These are phyloP conservation scores for Aschersonia sp. DNA, from an alignment of 2,329 filamentous ascomycete species.

Conservation along the genomic window DNA sequence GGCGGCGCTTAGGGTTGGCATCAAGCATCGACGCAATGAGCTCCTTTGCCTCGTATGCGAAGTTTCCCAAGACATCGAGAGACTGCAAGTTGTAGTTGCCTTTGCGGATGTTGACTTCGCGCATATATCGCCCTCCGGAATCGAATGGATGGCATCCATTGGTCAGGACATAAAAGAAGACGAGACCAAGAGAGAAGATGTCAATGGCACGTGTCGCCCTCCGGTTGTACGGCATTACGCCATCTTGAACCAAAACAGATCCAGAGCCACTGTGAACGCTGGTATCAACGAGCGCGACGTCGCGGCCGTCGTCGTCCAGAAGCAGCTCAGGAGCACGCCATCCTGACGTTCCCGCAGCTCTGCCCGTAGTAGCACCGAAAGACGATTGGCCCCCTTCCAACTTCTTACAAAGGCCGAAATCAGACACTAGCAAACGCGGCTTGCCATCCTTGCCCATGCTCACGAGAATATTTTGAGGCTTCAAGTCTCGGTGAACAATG, in stretches of 20 bases:
- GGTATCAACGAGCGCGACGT: conserved; percentile 29
- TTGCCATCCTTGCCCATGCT: conserved; percentile 54
- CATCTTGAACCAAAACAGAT: conserved; percentile 40
- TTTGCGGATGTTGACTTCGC: conserved; percentile 95
- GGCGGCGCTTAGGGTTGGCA: conserved; percentile 40
- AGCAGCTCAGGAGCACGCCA: conserved; percentile 95
- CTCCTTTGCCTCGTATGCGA: conserved; percentile 75
- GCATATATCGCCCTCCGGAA: conserved; percentile 85
- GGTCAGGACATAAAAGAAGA: conserved; percentile 98
- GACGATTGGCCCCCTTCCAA: conserved; percentile 89
- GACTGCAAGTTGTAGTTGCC: conserved; percentile 60
- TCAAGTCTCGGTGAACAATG: conserved; percentile 93
- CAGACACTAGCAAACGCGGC: conserved; percentile 84
- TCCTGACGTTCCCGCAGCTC: conserved; percentile 83
- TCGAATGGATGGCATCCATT: conserved; percentile 88
- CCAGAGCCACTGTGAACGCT: conserved; percentile 48
- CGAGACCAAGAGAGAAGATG: conserved; percentile 89
- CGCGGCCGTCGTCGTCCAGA: conserved; percentile 57
- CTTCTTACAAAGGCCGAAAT: conserved; percentile 97
- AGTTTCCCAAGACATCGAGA: conserved; percentile 65
- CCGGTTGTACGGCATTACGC: conserved; percentile 44
- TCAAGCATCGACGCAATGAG: conserved; percentile 69
- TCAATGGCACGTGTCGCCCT: conserved; percentile 92
- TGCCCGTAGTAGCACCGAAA: conserved; percentile 84
- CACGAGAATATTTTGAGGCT: conserved; percentile 94